A percentile compares a stretch with the other conserved stretches of the same genome.
phyloP scores from a whole-genome alignment of 768 basidiomycete genomes.

The Austroboletus eburneus region DNA sequence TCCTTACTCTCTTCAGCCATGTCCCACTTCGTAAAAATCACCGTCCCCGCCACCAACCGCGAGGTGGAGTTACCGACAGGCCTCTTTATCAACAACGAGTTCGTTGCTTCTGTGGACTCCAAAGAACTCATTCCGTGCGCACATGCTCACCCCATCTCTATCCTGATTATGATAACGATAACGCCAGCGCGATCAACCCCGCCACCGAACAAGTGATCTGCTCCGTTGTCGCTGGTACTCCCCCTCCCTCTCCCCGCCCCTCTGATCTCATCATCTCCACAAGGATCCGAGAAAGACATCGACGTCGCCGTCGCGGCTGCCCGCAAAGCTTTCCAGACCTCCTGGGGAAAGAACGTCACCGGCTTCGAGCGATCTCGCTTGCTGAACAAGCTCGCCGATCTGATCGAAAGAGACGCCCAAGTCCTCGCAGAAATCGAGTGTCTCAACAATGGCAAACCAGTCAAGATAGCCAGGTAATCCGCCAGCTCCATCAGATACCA shows the following conservation, averaged over 20 bases:
- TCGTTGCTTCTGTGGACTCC: constrained; percentile 72
- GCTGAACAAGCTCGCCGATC: constrained; percentile 81
- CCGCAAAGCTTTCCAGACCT: constrained; percentile 73
- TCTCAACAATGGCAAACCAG: constrained; percentile 91
- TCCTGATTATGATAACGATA: constrained; percentile 13
- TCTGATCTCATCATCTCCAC: background rate
- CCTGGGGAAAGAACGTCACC: constrained; percentile 89
- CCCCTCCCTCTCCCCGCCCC: background rate
- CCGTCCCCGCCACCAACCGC: constrained; percentile 42
- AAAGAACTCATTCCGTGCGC: constrained; percentile 60
- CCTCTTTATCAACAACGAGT: constrained; percentile 90
- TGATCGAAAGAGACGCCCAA: constrained; percentile 82
- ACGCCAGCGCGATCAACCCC: constrained; percentile 67
- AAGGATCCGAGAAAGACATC: constrained; percentile 72
- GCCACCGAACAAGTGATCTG: constrained; percentile 73
- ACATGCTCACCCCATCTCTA: constrained; percentile 1
- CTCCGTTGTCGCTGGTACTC: constrained; percentile 58
- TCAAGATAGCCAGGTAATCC: constrained; percentile 49
- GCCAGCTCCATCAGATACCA: constrained; percentile 37
- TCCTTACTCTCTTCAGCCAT: constrained; percentile 37
- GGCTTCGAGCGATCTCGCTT: constrained; percentile 77
- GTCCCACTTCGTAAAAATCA: constrained; percentile 40
- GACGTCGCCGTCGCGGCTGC: constrained; percentile 83
- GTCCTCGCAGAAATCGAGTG: constrained; percentile 80
- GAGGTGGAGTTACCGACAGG: constrained; percentile 69